Conservation (phyloP, 352 stramenopile genomes). For the Phytophthora vignae region DNA sequence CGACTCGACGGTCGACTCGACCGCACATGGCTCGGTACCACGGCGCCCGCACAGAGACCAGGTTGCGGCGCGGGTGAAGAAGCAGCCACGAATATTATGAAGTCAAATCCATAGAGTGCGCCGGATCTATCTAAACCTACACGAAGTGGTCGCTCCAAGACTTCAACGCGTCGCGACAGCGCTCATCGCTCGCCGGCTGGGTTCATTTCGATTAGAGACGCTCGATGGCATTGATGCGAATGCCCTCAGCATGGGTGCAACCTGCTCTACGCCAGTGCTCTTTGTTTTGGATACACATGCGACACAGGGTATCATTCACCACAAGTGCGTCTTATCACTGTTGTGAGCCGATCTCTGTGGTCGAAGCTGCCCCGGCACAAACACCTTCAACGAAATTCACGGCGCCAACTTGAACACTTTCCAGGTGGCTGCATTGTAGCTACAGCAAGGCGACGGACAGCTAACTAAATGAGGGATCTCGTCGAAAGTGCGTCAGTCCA, state of each 20-base stretch:
- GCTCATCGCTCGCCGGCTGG: background rate
- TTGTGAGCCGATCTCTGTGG: background rate
- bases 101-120: constrained; percentile 2
- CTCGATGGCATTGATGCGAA: background rate
- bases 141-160: background rate
- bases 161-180: background rate
- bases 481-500: too few relatives aligned
- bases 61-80: background rate
- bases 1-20: background rate
- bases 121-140: background rate
- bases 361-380: background rate
- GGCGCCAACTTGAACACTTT: background rate
- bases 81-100: constrained; percentile 1
- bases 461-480: too few relatives aligned
- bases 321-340: too few relatives aligned
- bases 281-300: too few relatives aligned
- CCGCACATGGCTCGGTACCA: background rate
- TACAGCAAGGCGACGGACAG: too few relatives aligned
- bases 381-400: too few relatives aligned
- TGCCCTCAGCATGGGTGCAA: background rate
- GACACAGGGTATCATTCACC: too few relatives aligned
- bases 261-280: background rate
- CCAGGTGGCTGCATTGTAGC: background rate
- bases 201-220: background rate
- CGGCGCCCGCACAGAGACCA: background rate